phyloP scores from a whole-genome alignment of 768 basidiomycete genomes.

The Boletus rubescentipes region DNA sequence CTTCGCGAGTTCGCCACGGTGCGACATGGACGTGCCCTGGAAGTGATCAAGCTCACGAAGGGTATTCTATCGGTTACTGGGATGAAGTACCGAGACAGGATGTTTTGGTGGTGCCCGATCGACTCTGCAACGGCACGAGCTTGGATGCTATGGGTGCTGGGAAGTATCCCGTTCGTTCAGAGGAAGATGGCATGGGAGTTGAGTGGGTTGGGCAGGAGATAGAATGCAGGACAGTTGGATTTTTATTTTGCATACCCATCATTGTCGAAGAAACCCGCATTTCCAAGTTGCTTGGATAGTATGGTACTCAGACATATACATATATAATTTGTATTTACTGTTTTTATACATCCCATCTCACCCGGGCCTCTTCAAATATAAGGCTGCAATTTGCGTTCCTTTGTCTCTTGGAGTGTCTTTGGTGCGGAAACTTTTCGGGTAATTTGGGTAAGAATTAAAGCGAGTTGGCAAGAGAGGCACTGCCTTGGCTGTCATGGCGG shows the following conservation, averaged over 20 bases:
- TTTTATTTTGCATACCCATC: not conserved
- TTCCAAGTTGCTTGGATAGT: too few relatives aligned
- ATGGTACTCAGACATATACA: too few relatives aligned
- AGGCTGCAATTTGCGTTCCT: too few relatives aligned
- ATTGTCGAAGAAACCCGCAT: too few relatives aligned
- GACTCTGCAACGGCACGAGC: constrained; percentile 28
- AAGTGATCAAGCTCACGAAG: constrained; percentile 43
- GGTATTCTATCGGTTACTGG: constrained; percentile 25
- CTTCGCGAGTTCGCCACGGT: constrained; percentile 35
- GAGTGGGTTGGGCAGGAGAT: constrained; percentile 25
- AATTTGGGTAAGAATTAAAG: too few relatives aligned
- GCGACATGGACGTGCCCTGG: constrained; percentile 40
- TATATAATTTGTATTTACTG: too few relatives aligned
- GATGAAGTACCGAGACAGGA: constrained; percentile 17
- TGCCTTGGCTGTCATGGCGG: too few relatives aligned
- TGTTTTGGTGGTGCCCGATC: constrained; percentile 23
- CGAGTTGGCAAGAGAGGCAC: too few relatives aligned
- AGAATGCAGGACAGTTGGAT: not conserved
- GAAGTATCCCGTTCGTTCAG: constrained; percentile 16
- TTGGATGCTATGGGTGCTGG: constrained; percentile 21
- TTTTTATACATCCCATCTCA: too few relatives aligned
- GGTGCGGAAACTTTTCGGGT: too few relatives aligned
- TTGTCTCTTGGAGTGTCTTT: too few relatives aligned
- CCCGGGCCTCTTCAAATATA: too few relatives aligned
- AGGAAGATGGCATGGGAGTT: constrained; percentile 18